These are phyloP conservation scores for Astrocystis sublimbata DNA, from an alignment of 495 filamentous ascomycete species.

Conservation along the genomic window DNA sequence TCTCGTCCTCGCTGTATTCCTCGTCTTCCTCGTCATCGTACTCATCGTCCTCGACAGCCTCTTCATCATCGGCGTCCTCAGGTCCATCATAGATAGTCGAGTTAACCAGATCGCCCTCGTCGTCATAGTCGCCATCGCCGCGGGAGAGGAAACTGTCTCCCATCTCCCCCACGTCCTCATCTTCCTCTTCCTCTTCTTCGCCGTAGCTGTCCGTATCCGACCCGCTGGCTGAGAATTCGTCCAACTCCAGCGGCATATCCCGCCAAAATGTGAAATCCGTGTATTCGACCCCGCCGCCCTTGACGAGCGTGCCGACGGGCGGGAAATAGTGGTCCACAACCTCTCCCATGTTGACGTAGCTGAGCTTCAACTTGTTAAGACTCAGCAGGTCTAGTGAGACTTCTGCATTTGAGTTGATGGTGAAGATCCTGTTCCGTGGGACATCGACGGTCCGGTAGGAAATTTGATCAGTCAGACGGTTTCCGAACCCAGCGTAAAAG, in stretches of 20 bases:
- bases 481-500: conserved; percentile 97
- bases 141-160: conserved; percentile 61
- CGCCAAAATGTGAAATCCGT: conserved; percentile 91
- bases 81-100: conserved; percentile 34
- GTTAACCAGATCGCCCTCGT: conserved; percentile 39
- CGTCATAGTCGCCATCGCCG: conserved; percentile 35
- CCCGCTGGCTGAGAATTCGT: conserved; percentile 78
- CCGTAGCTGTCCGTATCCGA: conserved; percentile 56
- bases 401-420: conserved; percentile 97
- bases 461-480: conserved; percentile 92
- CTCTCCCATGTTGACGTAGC: conserved; percentile 94
- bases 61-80: conserved; percentile 40
- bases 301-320: conserved; percentile 71
- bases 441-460: conserved; percentile 96
- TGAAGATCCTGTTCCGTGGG: conserved; percentile 90
- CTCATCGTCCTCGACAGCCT: conserved; percentile 32
- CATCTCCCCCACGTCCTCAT: conserved; percentile 45
- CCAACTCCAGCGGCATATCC: conserved; percentile 68
- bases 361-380: conserved; percentile 93
- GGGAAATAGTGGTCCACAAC: conserved; percentile 98
- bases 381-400: conserved; percentile 89
- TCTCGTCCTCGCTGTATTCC: conserved; percentile 37
- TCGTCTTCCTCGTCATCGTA: conserved; percentile 27
- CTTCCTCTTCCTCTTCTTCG: conserved; percentile 51
- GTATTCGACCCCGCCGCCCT: conserved; percentile 78